Conservation (phyloP, 2,329 filamentous ascomycete genomes). For the Neopestalotiopsis rosae region DNA sequence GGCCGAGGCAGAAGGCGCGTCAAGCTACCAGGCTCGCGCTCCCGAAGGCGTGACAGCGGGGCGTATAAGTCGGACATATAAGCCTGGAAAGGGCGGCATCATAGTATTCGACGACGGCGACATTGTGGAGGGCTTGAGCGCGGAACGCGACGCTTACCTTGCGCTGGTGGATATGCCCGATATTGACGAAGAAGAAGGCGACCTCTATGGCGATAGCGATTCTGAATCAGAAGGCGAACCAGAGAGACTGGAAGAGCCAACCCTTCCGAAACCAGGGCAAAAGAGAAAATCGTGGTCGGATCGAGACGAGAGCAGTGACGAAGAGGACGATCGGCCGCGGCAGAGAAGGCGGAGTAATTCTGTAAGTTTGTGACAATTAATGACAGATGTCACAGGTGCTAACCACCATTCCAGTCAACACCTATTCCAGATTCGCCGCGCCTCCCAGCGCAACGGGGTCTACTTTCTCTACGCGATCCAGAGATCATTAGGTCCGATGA, state of each 20-base stretch:
- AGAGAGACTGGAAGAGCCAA: constrained; percentile 60
- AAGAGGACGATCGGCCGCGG: constrained; percentile 76
- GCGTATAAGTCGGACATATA: constrained; percentile 73
- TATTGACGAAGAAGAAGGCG: constrained; percentile 77
- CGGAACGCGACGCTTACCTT: constrained; percentile 82
- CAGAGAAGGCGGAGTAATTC: constrained; percentile 89
- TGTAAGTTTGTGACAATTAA: constrained; percentile 53
- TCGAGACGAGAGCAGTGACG: constrained; percentile 70
- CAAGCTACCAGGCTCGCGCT: constrained; percentile 55
- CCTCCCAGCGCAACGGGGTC: constrained; percentile 60
- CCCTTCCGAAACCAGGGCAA: constrained; percentile 53
- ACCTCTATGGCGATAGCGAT: constrained; percentile 64
- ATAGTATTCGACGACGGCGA: constrained; percentile 97
- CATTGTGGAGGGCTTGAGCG: constrained; percentile 79
- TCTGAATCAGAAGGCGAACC: constrained; percentile 64
- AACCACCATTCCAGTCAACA: constrained; percentile 55
- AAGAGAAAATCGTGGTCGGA: constrained; percentile 85
- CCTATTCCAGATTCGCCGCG: constrained; percentile 70
- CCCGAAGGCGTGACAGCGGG: constrained; percentile 75
- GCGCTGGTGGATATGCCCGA: constrained; percentile 92
- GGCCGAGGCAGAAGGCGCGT: constrained; percentile 52
- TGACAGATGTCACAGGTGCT: constrained; percentile 17
- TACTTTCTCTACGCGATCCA: constrained; percentile 60
- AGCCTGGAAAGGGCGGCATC: constrained; percentile 82
- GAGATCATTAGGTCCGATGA: constrained; percentile 54